Base-by-base conservation (phyloP, 257 asterid genomes). In the Solanum appendiculatum region DNA sequence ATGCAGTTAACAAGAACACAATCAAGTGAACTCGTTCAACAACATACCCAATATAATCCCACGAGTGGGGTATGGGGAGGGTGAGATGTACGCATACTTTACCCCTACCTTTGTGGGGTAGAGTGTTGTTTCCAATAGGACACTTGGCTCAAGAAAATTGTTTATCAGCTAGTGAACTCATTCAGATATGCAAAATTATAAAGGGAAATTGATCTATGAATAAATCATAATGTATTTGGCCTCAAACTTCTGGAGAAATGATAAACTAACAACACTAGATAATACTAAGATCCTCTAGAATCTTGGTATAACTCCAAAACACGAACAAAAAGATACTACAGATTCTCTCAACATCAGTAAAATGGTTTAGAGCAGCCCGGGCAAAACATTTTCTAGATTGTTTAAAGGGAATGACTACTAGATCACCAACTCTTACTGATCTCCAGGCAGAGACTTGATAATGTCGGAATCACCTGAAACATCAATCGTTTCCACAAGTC, bases 401-500 rank as follows among this genome's bases (percentile, higher is more conserved):
- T 54, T 54, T 18, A 18, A 51, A 51, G 60, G 9, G 70, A 46
- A 34, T 34, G n/a, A 68, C 86, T 83, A 40, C 77, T 54, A 27
- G 21, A n/a, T 23, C 40, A 34, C 36, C 51, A 40, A 6, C 86
- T 86, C 86, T 91, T 88, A 93, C 29, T 91, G 95, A 87, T 91
- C 97, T 23, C 92, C 91, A 0, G 98, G 94, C 72, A 95, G 86
- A 66, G 90, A 88, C 84, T 93, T 95, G 92, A 94, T 95, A 86
- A 95, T 94, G 84, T 94, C 97, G 5, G 96, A 95, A 92, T 95
- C 98, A 89, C 97, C 97, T 93, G 92, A 36, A 56, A 73, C 75
- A 84, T 74, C 33, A 21, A 21, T 3, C 40, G 10, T 8, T 23
- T 48, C 56, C 31, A 80, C n/a, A 64, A 72, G 78, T 70, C 51